phyloP scores from a whole-genome alignment of 768 basidiomycete genomes.

The Hygrophoropsis aurantiaca region DNA sequence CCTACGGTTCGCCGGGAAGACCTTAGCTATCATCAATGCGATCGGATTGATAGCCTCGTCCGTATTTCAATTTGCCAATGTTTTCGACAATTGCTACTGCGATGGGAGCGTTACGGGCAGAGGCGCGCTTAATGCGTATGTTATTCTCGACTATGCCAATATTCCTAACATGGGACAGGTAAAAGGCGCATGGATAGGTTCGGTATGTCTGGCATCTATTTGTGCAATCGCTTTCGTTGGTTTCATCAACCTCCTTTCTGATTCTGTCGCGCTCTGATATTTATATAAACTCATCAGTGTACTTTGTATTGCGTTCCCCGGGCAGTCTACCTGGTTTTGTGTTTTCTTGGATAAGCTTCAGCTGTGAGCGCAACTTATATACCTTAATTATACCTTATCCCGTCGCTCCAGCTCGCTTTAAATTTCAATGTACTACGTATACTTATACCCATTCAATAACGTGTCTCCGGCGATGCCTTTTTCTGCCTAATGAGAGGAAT shows the following conservation, averaged over 20 bases:
- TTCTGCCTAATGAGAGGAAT: too few relatives aligned
- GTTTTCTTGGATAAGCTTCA: too few relatives aligned
- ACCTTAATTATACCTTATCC: too few relatives aligned
- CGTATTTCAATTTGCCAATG: constrained; percentile 27
- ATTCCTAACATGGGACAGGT: constrained; percentile 23
- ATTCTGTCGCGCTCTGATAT: too few relatives aligned
- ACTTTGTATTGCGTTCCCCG: too few relatives aligned
- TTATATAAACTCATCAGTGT: too few relatives aligned
- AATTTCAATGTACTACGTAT: too few relatives aligned
- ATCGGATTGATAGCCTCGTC: constrained; percentile 23
- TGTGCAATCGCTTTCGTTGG: constrained; percentile 24
- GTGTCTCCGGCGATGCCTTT: too few relatives aligned
- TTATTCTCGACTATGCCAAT: not conserved
- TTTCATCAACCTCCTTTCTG: constrained; percentile 24
- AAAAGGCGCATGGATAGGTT: constrained; percentile 37
- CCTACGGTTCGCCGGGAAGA: constrained; percentile 26
- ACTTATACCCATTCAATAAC: too few relatives aligned
- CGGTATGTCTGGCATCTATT: constrained; percentile 25
- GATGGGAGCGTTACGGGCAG: constrained; percentile 21
- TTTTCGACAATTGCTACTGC: constrained; percentile 30
- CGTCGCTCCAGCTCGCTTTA: too few relatives aligned
- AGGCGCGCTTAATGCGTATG: constrained; percentile 8
- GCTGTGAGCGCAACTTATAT: too few relatives aligned
- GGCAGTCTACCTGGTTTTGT: too few relatives aligned
- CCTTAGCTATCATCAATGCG: constrained; percentile 27